Evolutionary conservation across 352 stramenopile species (phyloP), one percentile per base, ranked within the genome.

Genomic region (Phytophthora cactorum): DNA sequence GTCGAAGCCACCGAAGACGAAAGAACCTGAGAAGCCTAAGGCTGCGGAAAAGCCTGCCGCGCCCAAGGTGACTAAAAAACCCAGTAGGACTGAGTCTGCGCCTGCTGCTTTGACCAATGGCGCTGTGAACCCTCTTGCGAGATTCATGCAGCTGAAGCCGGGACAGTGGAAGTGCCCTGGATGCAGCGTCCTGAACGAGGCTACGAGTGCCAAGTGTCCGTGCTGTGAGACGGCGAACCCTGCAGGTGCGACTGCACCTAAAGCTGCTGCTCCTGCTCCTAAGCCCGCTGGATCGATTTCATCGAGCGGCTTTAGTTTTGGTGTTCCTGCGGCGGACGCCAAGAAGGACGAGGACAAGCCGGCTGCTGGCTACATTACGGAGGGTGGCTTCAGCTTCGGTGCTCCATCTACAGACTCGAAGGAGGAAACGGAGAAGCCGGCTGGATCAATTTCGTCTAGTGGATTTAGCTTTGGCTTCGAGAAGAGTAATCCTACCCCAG

Each of bases 161-260:
- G 88, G 86, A 36, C 88, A 85, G 57, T 96, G 88, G 88, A 93
- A 89, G 51, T 96, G 88, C 29, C 81, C 88, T n/a, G 85, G 71
- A 45, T 96, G 88, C 63, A 74, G 80, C 34, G 88, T 96, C 3
- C 77, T 78, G 27, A 96, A 96, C 46, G 73, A 82, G 25, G 59
- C 62, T 5, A 78, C 73, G 2, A 73, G 79, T 45, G 50, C 61
- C 9, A 94, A 96, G 70, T 96, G 88, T 54, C 88, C 88, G 14
- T 96, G 88, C 63, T 96, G 87, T 38, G 87, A 95, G 41, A 86
- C 81, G 5, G 54, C 54, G 5, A 88, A 91, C 41, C 86, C 84
- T 62, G 54, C 25, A 41, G 69, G 56, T 51, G 36, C 55, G 22
- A 17, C 44, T 38, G 12, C 52, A 32, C 12, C 38, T 12, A 67